A percentile compares a stretch with the other conserved stretches of the same genome.
phyloP scores from a whole-genome alignment of 2,329 filamentous ascomycete species.

The Eutypella sp. region DNA sequence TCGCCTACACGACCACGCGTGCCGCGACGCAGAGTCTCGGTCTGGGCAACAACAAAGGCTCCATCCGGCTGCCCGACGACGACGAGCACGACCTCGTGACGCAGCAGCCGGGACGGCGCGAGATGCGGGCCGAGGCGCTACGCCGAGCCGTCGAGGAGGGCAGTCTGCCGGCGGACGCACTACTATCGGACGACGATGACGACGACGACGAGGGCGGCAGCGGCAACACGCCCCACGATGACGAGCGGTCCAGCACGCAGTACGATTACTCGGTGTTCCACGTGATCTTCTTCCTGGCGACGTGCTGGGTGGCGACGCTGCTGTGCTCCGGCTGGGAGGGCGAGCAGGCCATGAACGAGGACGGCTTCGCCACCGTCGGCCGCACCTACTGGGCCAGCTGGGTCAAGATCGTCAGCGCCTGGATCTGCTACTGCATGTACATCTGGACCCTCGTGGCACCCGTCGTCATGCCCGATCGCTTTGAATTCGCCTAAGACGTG shows the following conservation, averaged over 20 bases:
- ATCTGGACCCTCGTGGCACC: slow-evolving; percentile 89
- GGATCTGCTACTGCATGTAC: slow-evolving; percentile 94
- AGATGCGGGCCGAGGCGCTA: slow-evolving; percentile 90
- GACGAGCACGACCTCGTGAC: slow-evolving; percentile 87
- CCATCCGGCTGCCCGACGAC: slow-evolving; percentile 59
- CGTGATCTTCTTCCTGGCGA: slow-evolving; percentile 94
- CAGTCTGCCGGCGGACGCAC: slow-evolving; percentile 82
- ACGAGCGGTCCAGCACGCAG: slow-evolving; percentile 83
- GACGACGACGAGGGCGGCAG: slow-evolving; percentile 61
- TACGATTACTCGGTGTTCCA: slow-evolving; percentile 98
- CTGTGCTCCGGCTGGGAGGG: slow-evolving; percentile 46
- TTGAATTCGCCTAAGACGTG: slow-evolving; percentile 52
- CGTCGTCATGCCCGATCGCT: slow-evolving; percentile 77
- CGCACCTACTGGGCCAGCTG: slow-evolving; percentile 96
- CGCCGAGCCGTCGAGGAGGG: slow-evolving; percentile 90
- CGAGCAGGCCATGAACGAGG: slow-evolving; percentile 6
- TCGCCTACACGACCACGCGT: slow-evolving; percentile 95
- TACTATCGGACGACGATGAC: slow-evolving; percentile 67
- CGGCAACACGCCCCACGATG: slow-evolving; percentile 65
- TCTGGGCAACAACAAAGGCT: slow-evolving; percentile 55
- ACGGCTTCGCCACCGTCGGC: slow-evolving; percentile 80
- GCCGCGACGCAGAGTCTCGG: slow-evolving; percentile 88
- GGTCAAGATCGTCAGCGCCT: slow-evolving; percentile 98
- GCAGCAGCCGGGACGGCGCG: slow-evolving; percentile 76
- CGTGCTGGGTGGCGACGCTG: slow-evolving; percentile 90